Conservation (phyloP, 768 basidiomycete species). For the Rhodotorula babjevae region DNA sequence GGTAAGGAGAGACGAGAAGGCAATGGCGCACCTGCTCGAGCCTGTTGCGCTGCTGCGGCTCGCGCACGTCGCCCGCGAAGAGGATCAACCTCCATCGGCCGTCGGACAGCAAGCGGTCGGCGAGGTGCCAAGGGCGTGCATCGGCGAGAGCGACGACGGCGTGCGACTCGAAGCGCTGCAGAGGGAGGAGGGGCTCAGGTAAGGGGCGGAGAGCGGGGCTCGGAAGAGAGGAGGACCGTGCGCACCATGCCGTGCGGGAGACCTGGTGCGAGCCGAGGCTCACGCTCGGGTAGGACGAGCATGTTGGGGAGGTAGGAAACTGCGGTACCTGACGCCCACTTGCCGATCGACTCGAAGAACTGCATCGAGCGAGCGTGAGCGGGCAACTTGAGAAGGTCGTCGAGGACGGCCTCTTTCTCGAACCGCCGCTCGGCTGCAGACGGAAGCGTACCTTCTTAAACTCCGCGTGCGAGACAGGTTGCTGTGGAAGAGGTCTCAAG, state of each 20-base stretch:
- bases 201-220: too few relatives aligned
- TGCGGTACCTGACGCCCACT: conserved; percentile 16
- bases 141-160: conserved; percentile 56
- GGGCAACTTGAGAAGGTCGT: conserved; percentile 5
- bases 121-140: conserved; percentile 54
- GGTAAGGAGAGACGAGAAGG: not conserved
- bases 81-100: conserved; percentile 57
- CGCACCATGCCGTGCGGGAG: conserved; percentile 52
- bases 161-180: conserved; percentile 55
- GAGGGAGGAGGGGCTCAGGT: not conserved
- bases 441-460: conserved; percentile 50
- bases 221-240: not conserved
- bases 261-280: conserved; percentile 50
- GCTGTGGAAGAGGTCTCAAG: conserved; percentile 4
- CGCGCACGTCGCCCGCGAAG: conserved; percentile 54
- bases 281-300: conserved; percentile 48
- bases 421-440: too few relatives aligned
- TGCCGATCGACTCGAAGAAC: conserved; percentile 12
- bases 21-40: conserved; percentile 39
- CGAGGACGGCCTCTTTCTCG: too few relatives aligned
- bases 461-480: conserved; percentile 54
- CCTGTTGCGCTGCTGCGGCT: conserved; percentile 45
- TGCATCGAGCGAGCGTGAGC: not conserved
- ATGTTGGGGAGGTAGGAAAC: conserved; percentile 54
- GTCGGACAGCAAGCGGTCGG: conserved; percentile 56